Percentiles rank a stretch among this genome's conserved stretches.
Conservation (phyloP, 1,284 basidiomycete genomes). For the Amylostereum areolatum region DNA sequence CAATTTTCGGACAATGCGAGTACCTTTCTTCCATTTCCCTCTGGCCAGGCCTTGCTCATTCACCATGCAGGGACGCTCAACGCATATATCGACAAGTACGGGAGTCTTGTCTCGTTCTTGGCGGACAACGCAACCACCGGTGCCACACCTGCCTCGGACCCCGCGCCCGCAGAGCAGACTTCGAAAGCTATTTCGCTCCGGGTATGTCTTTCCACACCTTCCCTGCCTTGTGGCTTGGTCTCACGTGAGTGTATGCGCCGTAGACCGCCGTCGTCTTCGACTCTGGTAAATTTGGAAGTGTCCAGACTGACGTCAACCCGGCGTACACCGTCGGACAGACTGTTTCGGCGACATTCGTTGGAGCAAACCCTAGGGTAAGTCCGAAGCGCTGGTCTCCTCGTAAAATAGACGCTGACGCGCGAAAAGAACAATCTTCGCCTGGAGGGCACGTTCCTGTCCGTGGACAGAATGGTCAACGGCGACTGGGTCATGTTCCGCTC, state of each 20-base stretch:
- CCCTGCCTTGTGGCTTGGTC: not conserved
- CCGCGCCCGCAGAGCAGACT: slow-evolving; percentile 62
- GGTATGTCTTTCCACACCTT: slow-evolving; percentile 28
- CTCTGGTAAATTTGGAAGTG: slow-evolving; percentile 56
- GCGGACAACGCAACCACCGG: slow-evolving; percentile 36
- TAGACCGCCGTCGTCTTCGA: slow-evolving; percentile 64
- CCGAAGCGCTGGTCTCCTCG: not conserved
- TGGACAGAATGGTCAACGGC: slow-evolving; percentile 49
- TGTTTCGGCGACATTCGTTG: slow-evolving; percentile 63
- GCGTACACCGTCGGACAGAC: slow-evolving; percentile 53
- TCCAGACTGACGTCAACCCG: slow-evolving; percentile 54
- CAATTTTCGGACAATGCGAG: slow-evolving; percentile 72
- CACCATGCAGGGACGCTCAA: slow-evolving; percentile 62
- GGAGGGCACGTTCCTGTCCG: slow-evolving; percentile 67
- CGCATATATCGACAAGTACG: slow-evolving; percentile 76
- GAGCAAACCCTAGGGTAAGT: slow-evolving; percentile 72
- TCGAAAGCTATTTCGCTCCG: slow-evolving; percentile 64
- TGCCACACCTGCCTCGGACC: slow-evolving; percentile 49
- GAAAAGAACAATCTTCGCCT: slow-evolving; percentile 71
- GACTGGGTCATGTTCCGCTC: slow-evolving; percentile 58
- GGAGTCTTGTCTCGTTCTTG: slow-evolving; percentile 57
- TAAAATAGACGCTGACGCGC: not conserved
- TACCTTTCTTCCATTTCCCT: slow-evolving; percentile 9
- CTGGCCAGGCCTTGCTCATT: not conserved
- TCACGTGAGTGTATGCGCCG: not conserved